Evolutionary conservation across 768 basidiomycete species (phyloP).

Genomic region (Tulasnella sp.): DNA sequence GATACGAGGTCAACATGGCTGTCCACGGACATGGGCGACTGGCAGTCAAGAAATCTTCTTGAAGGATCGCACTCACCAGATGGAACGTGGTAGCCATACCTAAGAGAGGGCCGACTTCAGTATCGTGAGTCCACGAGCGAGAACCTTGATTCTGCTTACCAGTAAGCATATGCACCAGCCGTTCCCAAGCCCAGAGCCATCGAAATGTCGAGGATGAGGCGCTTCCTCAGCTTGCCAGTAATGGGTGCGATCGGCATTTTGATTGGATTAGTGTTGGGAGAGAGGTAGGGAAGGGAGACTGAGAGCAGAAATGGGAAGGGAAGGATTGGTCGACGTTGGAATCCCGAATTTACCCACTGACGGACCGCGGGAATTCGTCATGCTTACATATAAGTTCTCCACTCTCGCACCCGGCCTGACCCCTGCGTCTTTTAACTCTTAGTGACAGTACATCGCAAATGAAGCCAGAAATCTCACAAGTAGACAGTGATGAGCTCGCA

Average conservation of each 20-base stretch:
- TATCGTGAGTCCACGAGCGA: not conserved
- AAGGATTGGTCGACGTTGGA: not conserved
- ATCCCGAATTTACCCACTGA: not conserved
- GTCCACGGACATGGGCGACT: not conserved
- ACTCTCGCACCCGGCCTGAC: not conserved
- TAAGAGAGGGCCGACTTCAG: not conserved
- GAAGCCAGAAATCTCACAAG: not conserved
- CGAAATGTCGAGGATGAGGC: conserved; percentile 76
- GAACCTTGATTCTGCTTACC: conserved; percentile 39
- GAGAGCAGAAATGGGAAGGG: not conserved
- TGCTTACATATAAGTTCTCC: not conserved
- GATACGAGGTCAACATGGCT: conserved; percentile 16
- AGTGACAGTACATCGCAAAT: not conserved
- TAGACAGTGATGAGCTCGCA: conserved; percentile 40
- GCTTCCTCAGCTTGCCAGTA: conserved; percentile 87
- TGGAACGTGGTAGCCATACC: conserved; percentile 19
- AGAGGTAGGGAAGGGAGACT: not conserved
- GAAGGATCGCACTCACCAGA: conserved; percentile 4
- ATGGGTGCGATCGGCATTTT: conserved; percentile 82
- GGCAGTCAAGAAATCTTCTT: not conserved
- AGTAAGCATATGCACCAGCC: conserved; percentile 65
- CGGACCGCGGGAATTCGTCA: not conserved
- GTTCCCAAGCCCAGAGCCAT: conserved; percentile 66
- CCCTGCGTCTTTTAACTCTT: not conserved
- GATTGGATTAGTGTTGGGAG: conserved; percentile 19